Percentiles rank a stretch among this genome's conserved stretches.
Evolutionary conservation across 371 early-diverging fungal species (phyloP).

Genomic region (Mortierella sp.): DNA sequence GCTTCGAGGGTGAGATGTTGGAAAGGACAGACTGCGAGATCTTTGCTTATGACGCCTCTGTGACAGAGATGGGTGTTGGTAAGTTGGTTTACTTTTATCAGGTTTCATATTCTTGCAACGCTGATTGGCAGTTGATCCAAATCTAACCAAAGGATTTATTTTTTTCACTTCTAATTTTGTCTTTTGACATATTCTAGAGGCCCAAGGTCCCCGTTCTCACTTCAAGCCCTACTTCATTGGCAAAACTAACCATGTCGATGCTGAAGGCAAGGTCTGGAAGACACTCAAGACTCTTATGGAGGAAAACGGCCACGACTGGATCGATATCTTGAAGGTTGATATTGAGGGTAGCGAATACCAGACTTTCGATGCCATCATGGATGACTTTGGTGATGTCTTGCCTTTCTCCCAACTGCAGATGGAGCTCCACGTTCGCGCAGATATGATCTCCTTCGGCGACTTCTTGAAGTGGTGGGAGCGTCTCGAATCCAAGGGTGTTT

Average conservation of each 20-base stretch:
- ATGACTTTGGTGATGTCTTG: slow-evolving; percentile 18
- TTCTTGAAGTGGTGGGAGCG: slow-evolving; percentile 51
- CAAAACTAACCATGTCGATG: slow-evolving; percentile 12
- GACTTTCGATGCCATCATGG: slow-evolving; percentile 24
- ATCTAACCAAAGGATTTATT: no score
- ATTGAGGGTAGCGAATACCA: slow-evolving; percentile 26
- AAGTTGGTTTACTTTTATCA: slow-evolving; percentile 8
- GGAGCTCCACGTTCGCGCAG: slow-evolving; percentile 18
- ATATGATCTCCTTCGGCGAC: slow-evolving; percentile 14
- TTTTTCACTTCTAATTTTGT: neutral
- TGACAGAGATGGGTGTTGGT: slow-evolving; percentile 40
- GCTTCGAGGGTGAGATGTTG: slow-evolving; percentile 51
- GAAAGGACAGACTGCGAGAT: slow-evolving; percentile 47
- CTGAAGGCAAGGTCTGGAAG: slow-evolving; percentile 15
- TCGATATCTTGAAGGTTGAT: slow-evolving; percentile 36
- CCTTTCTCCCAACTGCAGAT: slow-evolving; percentile 45
- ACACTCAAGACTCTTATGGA: slow-evolving; percentile 28
- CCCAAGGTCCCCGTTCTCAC: slow-evolving; percentile 11
- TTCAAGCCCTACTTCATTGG: slow-evolving; percentile 38
- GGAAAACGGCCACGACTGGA: slow-evolving; percentile 43
- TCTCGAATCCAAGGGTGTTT: slow-evolving; percentile 35
- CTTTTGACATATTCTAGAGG: slow-evolving; percentile 8
- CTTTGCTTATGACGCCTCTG: slow-evolving; percentile 49
- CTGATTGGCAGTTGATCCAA: no score
- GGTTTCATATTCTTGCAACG: neutral